A percentile compares a stretch with the other conserved stretches of the same genome.
phyloP scores from a whole-genome alignment of 179 eudicot species.

The Gypsophila paniculata region DNA sequence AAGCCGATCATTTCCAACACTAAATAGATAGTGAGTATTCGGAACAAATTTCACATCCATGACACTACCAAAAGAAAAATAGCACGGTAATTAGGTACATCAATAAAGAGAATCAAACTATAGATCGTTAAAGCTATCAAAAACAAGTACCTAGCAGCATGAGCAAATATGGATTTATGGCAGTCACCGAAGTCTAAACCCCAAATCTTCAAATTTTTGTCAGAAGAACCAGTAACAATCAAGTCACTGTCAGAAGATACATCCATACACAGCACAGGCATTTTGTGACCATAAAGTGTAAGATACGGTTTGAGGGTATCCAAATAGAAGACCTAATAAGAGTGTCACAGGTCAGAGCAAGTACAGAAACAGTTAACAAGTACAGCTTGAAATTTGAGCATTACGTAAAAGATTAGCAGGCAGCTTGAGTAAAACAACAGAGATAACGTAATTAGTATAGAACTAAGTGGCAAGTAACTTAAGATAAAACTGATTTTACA shows the following conservation, averaged over 20 bases:
- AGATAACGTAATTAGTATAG: neutral
- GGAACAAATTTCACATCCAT: conserved; percentile 89
- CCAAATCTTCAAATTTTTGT: conserved; percentile 95
- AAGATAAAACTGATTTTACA: neutral
- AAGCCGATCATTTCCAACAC: conserved; percentile 91
- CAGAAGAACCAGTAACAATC: conserved; percentile 89
- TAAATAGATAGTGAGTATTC: conserved; percentile 86
- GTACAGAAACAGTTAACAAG: neutral
- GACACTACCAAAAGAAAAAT: conserved; percentile 56
- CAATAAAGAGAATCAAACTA: neutral
- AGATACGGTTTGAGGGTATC: conserved; percentile 79
- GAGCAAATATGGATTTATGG: conserved; percentile 94
- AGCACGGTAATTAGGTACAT: conserved; percentile 7
- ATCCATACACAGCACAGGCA: conserved; percentile 94
- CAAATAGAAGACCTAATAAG: conserved; percentile 68
- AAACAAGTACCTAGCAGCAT: conserved; percentile 66
- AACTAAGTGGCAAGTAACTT: neutral
- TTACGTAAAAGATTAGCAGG: neutral
- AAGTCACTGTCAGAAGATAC: conserved; percentile 92
- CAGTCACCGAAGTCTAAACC: conserved; percentile 98
- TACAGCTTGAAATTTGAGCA: neutral
- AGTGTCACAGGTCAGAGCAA: conserved; percentile 9
- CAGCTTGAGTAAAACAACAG: neutral
- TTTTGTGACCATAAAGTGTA: conserved; percentile 82
- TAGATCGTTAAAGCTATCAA: neutral